Evolutionary conservation across 2,329 filamentous ascomycete genomes (phyloP).

Genomic region (Colletotrichum liriopes): DNA sequence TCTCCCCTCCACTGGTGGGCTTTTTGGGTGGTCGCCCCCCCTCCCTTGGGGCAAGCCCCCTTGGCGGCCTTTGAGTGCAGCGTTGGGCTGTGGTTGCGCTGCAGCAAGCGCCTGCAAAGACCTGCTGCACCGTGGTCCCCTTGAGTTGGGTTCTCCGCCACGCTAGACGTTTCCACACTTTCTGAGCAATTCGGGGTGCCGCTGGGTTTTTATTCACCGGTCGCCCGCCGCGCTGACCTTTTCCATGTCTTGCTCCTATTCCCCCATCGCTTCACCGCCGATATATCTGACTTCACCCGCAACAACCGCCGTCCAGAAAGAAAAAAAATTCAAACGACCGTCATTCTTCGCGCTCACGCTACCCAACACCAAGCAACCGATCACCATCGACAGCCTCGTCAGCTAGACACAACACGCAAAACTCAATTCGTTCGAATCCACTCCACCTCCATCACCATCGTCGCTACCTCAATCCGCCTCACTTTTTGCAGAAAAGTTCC

Average conservation of each 20-base stretch:
- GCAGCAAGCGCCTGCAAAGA: not conserved
- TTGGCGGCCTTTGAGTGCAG: conserved; percentile 3
- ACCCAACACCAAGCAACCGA: conserved; percentile 17
- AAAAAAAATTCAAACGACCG: not conserved
- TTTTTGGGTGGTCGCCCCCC: conserved; percentile 13
- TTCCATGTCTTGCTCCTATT: conserved; percentile 5
- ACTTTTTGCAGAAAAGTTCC: conserved; percentile 7
- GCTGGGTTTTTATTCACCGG: conserved; percentile 31
- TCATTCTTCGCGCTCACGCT: conserved; percentile 12
- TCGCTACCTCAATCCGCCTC: conserved; percentile 13
- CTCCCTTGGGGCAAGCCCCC: not conserved
- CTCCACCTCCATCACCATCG: not conserved
- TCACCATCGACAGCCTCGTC: conserved; percentile 16
- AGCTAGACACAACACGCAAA: not conserved
- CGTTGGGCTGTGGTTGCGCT: conserved; percentile 14
- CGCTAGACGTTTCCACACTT: conserved; percentile 35
- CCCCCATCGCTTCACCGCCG: conserved; percentile 39
- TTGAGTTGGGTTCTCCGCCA: conserved; percentile 30
- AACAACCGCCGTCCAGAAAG: conserved; percentile 19
- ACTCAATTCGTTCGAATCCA: conserved; percentile 12
- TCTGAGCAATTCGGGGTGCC: not conserved
- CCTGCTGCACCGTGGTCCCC: conserved; percentile 6
- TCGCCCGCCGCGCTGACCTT: conserved; percentile 10
- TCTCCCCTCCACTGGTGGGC: conserved; percentile 4
- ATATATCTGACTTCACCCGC: conserved; percentile 26